Base-by-base conservation (phyloP, 2,329 filamentous ascomycete species). In the Colletotrichum cereale region DNA sequence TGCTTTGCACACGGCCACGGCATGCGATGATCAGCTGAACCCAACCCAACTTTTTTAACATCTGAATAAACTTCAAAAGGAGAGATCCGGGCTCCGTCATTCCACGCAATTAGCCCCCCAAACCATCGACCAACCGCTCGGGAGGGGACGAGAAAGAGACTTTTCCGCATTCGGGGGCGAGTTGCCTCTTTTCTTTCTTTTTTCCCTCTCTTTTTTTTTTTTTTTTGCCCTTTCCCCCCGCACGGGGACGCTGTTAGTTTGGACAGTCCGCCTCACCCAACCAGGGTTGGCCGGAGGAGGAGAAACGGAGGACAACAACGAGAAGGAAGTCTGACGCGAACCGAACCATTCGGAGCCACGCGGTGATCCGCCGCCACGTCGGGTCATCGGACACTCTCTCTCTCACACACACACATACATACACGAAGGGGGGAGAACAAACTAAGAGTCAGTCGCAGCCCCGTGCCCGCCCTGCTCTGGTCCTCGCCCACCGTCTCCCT, bases 221-320 rank as follows among this genome's bases (percentile, higher is more conserved):
- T 31, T 34, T 53, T 53, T n/a, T n/a, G 4, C 12, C 42, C 8
- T 21, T 34, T 36, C 44, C 58, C 21, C 58, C 40, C 34, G 60
- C 60, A 62, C 58, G 58, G 58, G 44, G 31, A 62, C 44, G 10
- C 10, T 36, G 31, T 62, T 47, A 31, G 58, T 48, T 60, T 31
- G 42, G 58, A 4, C 31, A 38, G 60, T 68, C 60, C 66, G 65
- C 65, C 65, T 67, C 65, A 67, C 65, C 36, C 60, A 62, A 29
- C 60, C n/a, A 42, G 47, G 24, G 34, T 34, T 34, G 24, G 29
- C 44, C 11, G 53, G 34, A 38, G 34, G 14, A 10, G n/a, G 31
- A 10, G 38, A 5, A n/a, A 24, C 21, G 10, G n/a, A 44, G 44
- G 44, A 47, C 44, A 24, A 12, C 44, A 11, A 24, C 16, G n/a